Evolutionary conservation across 371 early-diverging fungal genomes (phyloP).

Genomic region (Funneliformis caledonium): DNA sequence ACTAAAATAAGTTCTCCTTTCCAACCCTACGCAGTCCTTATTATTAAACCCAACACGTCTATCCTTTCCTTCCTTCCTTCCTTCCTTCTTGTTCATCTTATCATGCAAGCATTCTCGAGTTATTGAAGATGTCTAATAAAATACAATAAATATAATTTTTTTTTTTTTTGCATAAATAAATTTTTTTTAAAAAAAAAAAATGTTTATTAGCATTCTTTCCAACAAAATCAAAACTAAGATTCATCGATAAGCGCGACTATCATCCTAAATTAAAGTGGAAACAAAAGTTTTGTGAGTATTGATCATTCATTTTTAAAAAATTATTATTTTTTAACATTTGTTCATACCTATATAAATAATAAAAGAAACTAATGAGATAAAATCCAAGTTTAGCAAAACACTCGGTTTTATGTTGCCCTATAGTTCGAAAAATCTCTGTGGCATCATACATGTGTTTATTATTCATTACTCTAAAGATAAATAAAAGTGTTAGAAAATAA

Average conservation of each 20-base stretch:
- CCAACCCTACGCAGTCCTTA: too few relatives aligned
- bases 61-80: background rate
- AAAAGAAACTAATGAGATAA: constrained; percentile 93
- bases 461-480: constrained; percentile 66
- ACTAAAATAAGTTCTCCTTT: too few relatives aligned
- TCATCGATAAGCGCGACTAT: constrained; percentile 71
- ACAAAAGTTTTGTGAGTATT: background rate
- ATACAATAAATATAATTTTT: too few relatives aligned
- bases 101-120: background rate
- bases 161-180: too few relatives aligned
- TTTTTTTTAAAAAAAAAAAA: background rate
- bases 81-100: background rate
- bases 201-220: background rate
- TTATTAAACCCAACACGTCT: too few relatives aligned
- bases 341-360: constrained; percentile 75
- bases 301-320: background rate
- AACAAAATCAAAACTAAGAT: constrained; percentile 42
- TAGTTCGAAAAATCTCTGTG: constrained; percentile 95
- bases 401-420: constrained; percentile 90
- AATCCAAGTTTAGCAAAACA: constrained; percentile 94
- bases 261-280: constrained; percentile 50
- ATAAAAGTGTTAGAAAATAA: background rate
- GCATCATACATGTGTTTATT: constrained; percentile 92
- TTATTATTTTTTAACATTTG: background rate
- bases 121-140: background rate